phyloP scores from a whole-genome alignment of 257 asterid genomes.

The Penstemon davidsonii region DNA sequence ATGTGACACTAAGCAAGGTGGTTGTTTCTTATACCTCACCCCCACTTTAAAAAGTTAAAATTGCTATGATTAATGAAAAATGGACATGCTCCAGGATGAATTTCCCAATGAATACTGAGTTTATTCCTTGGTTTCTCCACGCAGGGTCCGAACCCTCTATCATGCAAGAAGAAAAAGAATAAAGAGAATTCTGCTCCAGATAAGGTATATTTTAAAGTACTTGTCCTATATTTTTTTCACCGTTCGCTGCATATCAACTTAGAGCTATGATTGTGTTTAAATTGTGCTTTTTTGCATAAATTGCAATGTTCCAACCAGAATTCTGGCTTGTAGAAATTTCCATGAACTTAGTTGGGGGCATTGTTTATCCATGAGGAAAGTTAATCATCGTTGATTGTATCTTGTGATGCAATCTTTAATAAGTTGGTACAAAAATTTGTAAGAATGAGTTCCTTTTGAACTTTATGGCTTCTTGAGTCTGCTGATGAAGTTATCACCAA shows the following conservation, averaged over 20 bases:
- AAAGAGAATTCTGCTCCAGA: slow-evolving; percentile 35
- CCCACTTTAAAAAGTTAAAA: not conserved
- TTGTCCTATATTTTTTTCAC: slow-evolving; percentile 11
- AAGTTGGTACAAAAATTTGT: not conserved
- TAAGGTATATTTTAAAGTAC: slow-evolving; percentile 42
- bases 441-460: not conserved
- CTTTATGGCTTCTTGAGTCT: not conserved
- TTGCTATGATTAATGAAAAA: not conserved
- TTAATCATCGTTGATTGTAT: not conserved
- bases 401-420: not conserved
- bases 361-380: not conserved
- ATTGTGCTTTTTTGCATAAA: not conserved
- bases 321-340: slow-evolving; percentile 6
- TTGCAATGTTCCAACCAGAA: not conserved
- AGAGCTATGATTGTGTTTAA: not conserved
- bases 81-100: not conserved
- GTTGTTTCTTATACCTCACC: not conserved
- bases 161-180: slow-evolving; percentile 71
- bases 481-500: not conserved
- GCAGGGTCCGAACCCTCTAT: slow-evolving; percentile 93
- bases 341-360: not conserved
- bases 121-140: slow-evolving; percentile 26
- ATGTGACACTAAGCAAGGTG: not conserved
- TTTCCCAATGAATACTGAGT: not conserved
- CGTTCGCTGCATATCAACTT: not conserved